These are phyloP conservation scores for Talaromyces sp. DNA, from an alignment of 2,329 filamentous ascomycete genomes.

Conservation along the genomic window DNA sequence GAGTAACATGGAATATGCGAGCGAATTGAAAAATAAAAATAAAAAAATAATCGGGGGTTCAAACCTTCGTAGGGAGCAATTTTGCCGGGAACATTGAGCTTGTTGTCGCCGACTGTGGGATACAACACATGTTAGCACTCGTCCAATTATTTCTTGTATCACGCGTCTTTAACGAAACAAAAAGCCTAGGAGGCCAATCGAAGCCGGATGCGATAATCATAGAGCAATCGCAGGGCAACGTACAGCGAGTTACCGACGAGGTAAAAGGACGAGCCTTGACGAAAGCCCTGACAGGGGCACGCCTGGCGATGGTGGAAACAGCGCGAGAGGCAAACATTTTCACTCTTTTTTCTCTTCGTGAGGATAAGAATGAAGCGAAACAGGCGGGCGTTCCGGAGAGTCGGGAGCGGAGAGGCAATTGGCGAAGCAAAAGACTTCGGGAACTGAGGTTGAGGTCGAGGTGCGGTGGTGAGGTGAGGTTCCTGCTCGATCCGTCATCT, in stretches of 20 bases:
- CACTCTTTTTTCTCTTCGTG: conserved; percentile 1
- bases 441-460: conserved; percentile 9
- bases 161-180: neutral
- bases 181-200: neutral
- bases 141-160: neutral
- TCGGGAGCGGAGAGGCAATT: conserved; percentile 9
- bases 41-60: conserved; percentile 14
- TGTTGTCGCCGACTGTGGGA: conserved; percentile 24
- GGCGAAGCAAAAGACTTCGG: conserved; percentile 4
- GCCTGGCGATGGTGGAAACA: conserved; percentile 41
- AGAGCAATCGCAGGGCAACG: conserved; percentile 21
- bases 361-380: neutral
- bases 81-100: conserved; percentile 38
- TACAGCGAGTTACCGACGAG: conserved; percentile 41
- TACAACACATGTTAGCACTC: neutral
- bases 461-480: conserved; percentile 12
- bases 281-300: conserved; percentile 37
- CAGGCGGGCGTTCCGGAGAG: neutral
- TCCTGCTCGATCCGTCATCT: conserved; percentile 11
- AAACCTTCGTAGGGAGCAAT: conserved; percentile 41
- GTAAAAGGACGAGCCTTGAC: conserved; percentile 40
- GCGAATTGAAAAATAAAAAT: neutral
- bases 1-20: neutral
- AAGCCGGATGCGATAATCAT: neutral
- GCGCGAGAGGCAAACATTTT: conserved; percentile 45